Evolutionary conservation across 768 basidiomycete species (phyloP), one percentile per base, ranked within the genome.

Genomic region (Tulasnella sp.): DNA sequence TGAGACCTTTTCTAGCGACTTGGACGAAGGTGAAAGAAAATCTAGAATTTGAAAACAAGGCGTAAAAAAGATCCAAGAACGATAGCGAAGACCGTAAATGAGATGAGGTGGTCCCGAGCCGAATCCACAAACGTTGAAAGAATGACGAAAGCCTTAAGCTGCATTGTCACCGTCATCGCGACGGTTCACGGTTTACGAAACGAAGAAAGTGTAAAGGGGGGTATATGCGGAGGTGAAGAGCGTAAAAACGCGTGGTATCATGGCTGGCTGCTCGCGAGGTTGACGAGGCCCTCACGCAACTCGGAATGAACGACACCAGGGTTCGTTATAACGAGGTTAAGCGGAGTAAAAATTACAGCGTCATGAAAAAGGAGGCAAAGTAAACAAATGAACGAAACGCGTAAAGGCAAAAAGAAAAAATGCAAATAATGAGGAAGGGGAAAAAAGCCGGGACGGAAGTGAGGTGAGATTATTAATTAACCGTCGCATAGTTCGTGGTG

Each of bases 391-490:
- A 58, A 56, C 48, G 52, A 40, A 38, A 71, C 44, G 58, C 68
- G n/a, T 31, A 40, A 71, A 79, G 24, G 72, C 36, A 71, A 78
- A 18, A 34, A 39, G n/a, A 38, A 46, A 38, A 78, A 42, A 68
- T n/a, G 21, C 34, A 68, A 71, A 74, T 42, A 39, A 80, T 44
- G 74, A 52, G 74, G 52, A 76, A 31, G 19, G 34, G 68, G 72
- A 62, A 76, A 62, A 76, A 62, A 71, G 39, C 24, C 75, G 56
- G 19, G 44, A 44, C 44, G 44, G 42, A 42, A 42, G 44, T 44
- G 74, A 75, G 56, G 74, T 52, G n/a, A 71, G 68, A 44, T 42
- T 78, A 78, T 56, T 72, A 40, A 21, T 74, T n/a, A 74, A 39
- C n/a, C 39, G 73, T 74, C 40, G 73, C 73, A 74, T 42, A 74